A percentile compares a stretch with the other conserved stretches of the same genome.
Evolutionary conservation across 2,329 filamentous ascomycete genomes (phyloP).

Genomic region (Penicillium sumatraense): DNA sequence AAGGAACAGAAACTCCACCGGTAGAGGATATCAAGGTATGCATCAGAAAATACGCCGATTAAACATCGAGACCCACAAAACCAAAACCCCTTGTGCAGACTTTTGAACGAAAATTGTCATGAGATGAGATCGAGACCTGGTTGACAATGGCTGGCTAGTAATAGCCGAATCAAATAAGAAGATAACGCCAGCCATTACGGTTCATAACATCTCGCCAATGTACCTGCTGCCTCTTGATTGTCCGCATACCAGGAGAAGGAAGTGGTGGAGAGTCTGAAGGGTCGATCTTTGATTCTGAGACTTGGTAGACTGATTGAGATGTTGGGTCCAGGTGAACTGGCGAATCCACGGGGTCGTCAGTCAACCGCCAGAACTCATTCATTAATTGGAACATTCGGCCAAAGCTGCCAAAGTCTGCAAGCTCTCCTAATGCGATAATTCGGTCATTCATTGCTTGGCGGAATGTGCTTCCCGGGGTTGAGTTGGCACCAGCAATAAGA

Average conservation of each 20-base stretch:
- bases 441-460: conserved; percentile 78
- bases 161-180: conserved; percentile 70
- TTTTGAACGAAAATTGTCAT: not conserved
- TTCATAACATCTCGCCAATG: conserved; percentile 96
- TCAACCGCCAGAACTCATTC: conserved; percentile 77
- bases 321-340: not conserved
- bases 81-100: not conserved
- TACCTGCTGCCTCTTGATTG: conserved; percentile 56
- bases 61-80: not conserved
- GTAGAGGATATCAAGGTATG: not conserved
- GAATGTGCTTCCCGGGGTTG: conserved; percentile 73
- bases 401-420: conserved; percentile 81
- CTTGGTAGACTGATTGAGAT: conserved; percentile 4
- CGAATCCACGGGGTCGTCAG: conserved; percentile 60
- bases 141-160: not conserved
- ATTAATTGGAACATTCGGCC: conserved; percentile 80
- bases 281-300: not conserved
- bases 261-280: not conserved
- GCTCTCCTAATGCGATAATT: conserved; percentile 72
- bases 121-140: not conserved
- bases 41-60: not conserved
- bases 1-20: not conserved
- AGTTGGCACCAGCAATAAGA: conserved; percentile 81
- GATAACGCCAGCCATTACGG: conserved; percentile 87
- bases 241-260: conserved; percentile 10